Evolutionary conservation across 441 rosid species (phyloP).

Genomic region (Populus hybrid): DNA sequence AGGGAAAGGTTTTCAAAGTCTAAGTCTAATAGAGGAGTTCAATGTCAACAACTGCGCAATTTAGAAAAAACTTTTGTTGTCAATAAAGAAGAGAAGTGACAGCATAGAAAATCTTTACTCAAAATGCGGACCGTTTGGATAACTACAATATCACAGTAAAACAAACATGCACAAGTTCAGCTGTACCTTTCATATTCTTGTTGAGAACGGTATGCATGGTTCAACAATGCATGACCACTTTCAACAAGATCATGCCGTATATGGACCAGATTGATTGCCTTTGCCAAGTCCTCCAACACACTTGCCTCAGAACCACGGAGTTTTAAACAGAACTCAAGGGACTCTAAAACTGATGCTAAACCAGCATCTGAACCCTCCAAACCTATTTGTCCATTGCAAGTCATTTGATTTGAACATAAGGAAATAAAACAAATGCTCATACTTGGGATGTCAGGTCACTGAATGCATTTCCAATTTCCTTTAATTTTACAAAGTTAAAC

Average conservation of each 20-base stretch:
- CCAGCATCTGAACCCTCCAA: conserved; percentile 92
- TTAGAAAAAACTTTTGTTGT: neutral
- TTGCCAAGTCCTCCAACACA: conserved; percentile 85
- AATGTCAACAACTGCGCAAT: neutral
- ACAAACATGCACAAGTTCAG: conserved; percentile 1
- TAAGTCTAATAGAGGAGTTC: neutral
- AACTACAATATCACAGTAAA: neutral
- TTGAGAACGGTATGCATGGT: no score
- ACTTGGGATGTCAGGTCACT: neutral
- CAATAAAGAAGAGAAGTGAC: neutral
- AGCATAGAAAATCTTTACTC: neutral
- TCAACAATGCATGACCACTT: conserved; percentile 74
- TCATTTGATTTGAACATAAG: conserved; percentile 3
- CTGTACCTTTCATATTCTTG: conserved; percentile 85
- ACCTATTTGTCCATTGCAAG: conserved; percentile 40
- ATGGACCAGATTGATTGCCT: conserved; percentile 85
- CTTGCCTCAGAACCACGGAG: conserved; percentile 95
- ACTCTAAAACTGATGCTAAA: conserved; percentile 78
- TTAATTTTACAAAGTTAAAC: neutral
- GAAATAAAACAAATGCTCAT: conserved; percentile 1
- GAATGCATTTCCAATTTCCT: neutral
- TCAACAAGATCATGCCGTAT: conserved; percentile 77
- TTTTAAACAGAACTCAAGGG: conserved; percentile 86
- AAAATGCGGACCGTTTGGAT: neutral
- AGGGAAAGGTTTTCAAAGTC: neutral